Percentiles rank a stretch among this genome's conserved stretches.
These are phyloP conservation scores for Leccinum disarticulatum DNA, from an alignment of 768 basidiomycete species.

Conservation along the genomic window DNA sequence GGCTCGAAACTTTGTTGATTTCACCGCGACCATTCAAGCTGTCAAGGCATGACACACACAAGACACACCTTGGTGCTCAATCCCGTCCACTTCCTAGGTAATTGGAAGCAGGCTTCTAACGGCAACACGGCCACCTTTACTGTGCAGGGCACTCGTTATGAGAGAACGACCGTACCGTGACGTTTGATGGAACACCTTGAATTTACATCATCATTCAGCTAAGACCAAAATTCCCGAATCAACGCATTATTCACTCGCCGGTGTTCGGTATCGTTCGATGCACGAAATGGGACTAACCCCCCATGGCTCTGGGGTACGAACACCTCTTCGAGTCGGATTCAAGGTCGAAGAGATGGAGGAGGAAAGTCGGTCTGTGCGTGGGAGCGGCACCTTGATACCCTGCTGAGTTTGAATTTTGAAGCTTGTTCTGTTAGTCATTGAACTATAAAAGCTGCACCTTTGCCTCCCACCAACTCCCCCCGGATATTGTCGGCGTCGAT, in stretches of 20 bases:
- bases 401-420: constrained; percentile 46
- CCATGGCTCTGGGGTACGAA: background rate
- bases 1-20: background rate
- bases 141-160: background rate
- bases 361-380: constrained; percentile 46
- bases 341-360: background rate
- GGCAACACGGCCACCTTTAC: background rate
- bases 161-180: background rate
- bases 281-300: background rate
- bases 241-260: background rate
- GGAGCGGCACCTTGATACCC: constrained; percentile 29
- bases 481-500: constrained; percentile 29
- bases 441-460: constrained; percentile 40
- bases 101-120: background rate
- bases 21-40: background rate
- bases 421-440: constrained; percentile 37
- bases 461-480: constrained; percentile 35
- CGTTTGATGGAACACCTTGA: background rate
- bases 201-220: background rate
- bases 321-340: background rate
- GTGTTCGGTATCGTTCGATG: background rate
- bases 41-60: background rate
- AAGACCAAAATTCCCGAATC: background rate
- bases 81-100: too few relatives aligned
- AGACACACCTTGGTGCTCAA: background rate